Evolutionary conservation across 352 stramenopile species (phyloP), one percentile per base, ranked within the genome.

Genomic region (Phytophthora fragariaefolia): DNA sequence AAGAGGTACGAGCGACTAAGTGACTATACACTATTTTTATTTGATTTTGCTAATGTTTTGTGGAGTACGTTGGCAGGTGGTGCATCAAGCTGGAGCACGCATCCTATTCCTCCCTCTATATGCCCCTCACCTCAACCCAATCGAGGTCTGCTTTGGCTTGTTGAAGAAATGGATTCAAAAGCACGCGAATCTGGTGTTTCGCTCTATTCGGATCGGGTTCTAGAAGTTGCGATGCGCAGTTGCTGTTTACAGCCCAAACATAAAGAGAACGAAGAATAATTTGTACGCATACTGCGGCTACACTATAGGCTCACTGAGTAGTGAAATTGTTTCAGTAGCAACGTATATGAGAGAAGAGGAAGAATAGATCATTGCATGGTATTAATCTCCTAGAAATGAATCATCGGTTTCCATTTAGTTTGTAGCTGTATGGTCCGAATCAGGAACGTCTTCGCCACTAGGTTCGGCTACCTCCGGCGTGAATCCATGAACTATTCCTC

Each of bases 151-250:
- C 32, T 61, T 61, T 45, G 42, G 40, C 4, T 60, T 40, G 24
- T 40, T 60, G 4, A 61, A 61, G 8, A 34, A 61, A 24, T 53
- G 53, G 53, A 61, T 53, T 22, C 53, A 61, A 13, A 24, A 18
- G 1, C 8, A 61, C 18, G 26, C 53, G 20, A 61, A 61, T 45
- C 26, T 61, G 0, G 42, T 45, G 0, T 61, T 61, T 18, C 53
- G 24, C 23, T n/a, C 52, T 61, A 61, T 53, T 40, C 40, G 13
- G 36, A 51, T 18, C 23, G 45, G 32, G 53, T 61, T 43, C 32
- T 54, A 28, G 34, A 10, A 36, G 22, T 57, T 28, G 50, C 32
- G 27, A 32, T 32, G 27, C 27, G 27, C 27, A 32, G 27, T 32
- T 32, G 27, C 27, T 32, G 27, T 8, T 32, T 32, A 32, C 27